Percentiles rank a stretch among this genome's conserved stretches.
phyloP scores from a whole-genome alignment of 139 green algal genomes.

The Spirogloea muscicola region DNA sequence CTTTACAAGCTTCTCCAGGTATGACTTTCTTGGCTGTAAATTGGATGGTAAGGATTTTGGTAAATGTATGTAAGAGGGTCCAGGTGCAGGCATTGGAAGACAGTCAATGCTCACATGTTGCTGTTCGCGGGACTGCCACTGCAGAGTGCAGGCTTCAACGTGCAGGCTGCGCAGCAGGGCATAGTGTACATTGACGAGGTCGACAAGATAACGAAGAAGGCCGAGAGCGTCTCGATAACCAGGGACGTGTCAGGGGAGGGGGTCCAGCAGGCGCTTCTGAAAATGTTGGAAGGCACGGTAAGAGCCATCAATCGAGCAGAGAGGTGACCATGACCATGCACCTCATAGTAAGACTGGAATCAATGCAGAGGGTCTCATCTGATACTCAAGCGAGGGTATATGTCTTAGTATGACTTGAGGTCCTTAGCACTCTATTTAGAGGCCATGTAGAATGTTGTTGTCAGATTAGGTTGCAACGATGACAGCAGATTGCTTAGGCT shows the following conservation, averaged over 20 bases:
- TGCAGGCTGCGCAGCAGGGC: conserved; percentile 72
- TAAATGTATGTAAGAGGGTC: not conserved
- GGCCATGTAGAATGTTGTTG: no score
- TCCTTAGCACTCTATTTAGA: no score
- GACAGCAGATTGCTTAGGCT: no score
- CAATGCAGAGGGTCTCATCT: no score
- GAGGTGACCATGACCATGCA: no score
- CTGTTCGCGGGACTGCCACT: not conserved
- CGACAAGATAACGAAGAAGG: conserved; percentile 84
- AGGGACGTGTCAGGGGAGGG: conserved; percentile 93
- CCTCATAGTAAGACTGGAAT: no score
- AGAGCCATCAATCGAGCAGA: no score
- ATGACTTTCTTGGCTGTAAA: not conserved
- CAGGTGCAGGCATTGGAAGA: not conserved
- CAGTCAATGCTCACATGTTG: not conserved
- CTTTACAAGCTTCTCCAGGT: conserved; percentile 87
- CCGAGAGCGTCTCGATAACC: conserved; percentile 75
- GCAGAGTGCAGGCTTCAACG: conserved; percentile 65
- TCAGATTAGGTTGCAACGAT: no score
- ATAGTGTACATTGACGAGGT: conserved; percentile 96
- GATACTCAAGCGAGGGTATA: no score
- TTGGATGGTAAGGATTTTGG: not conserved
- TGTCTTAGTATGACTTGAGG: no score
- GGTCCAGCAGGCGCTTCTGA: conserved; percentile 80
- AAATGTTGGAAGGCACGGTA: conserved; percentile 53